Conservation (phyloP, 2,329 filamentous ascomycete species). For the Exophiala xenobiotica region DNA sequence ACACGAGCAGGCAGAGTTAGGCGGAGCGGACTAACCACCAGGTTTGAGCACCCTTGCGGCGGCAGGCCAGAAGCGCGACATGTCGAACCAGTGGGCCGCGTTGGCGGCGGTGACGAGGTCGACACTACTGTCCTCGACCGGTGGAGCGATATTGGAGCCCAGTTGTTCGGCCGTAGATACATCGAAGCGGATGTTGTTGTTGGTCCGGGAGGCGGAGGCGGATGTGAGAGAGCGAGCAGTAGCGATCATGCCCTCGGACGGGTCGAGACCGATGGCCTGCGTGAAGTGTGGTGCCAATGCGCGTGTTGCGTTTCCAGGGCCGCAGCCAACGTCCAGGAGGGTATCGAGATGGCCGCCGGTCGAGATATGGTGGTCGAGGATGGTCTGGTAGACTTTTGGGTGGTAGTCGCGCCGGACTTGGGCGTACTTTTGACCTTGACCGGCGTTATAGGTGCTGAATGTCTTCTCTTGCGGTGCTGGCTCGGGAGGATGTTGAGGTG, state of each 20-base stretch:
- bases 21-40: too few relatives aligned
- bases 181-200: conserved; percentile 42
- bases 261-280: conserved; percentile 51
- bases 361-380: conserved; percentile 49
- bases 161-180: conserved; percentile 49
- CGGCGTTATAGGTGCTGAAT: conserved; percentile 47
- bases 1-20: too few relatives aligned
- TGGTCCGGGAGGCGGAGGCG: conserved; percentile 9
- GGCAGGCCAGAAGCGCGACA: conserved; percentile 50
- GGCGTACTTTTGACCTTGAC: conserved; percentile 49
- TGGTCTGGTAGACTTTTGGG: conserved; percentile 45
- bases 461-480: conserved; percentile 34
- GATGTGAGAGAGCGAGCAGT: conserved; percentile 41
- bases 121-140: conserved; percentile 39
- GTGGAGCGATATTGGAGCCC: conserved; percentile 32
- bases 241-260: conserved; percentile 54
- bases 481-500: neutral
- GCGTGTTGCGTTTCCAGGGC: conserved; percentile 53
- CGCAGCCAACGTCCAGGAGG: conserved; percentile 58
- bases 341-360: conserved; percentile 46
- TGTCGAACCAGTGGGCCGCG: conserved; percentile 59
- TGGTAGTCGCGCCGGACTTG: conserved; percentile 46
- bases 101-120: conserved; percentile 52
- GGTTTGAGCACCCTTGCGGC: conserved; percentile 51
- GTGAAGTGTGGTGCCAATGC: conserved; percentile 49